Evolutionary conservation across 495 filamentous ascomycete genomes (phyloP), one percentile per base, ranked within the genome.

Genomic region (Penicillium roqueforti): DNA sequence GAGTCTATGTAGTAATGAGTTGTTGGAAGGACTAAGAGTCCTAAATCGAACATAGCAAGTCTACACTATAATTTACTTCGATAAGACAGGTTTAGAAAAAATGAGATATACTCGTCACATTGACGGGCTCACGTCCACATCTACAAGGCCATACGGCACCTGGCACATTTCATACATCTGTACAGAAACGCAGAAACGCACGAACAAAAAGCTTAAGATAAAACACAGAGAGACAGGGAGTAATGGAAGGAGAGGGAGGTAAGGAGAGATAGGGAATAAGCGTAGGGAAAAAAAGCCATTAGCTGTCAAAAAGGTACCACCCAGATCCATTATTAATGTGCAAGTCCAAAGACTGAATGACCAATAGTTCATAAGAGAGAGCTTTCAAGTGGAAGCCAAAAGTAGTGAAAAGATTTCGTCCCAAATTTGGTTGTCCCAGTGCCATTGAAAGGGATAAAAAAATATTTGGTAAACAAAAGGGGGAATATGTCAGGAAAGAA

Each of bases 291-390:
- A 61, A 62, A 22, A 49, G 34, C 32, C 47, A 47, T 10, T 50
- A 55, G 60, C 37, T 34, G 54, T 54, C 68, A 62, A 61, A 71
- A 53, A 66, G 50, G 67, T 61, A 53, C 61, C 66, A 67, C 67
- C 64, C 68, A 67, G 40, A 13, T 59, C 67, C 67, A 39, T 68
- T 16, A 68, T 60, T 45, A 53, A 61, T 61, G 57, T 57, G 57
- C 50, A 54, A 46, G 34, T 19, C 43, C 29, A 46, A 45, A 48
- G 41, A 50, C 29, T n/a, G 18, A 54, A 54, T 59, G 58, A 55
- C 63, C 58, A 65, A 54, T 56, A 51, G 61, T 25, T 44, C 50
- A 55, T 57, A 54, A 50, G 41, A 51, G 41, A 51, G 53, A 41
- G 42, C 50, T 61, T 61, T 50, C 48, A 49, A 41, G 22, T 45